Base-by-base conservation (phyloP, 345 rosid species). In the Geranium brycei region DNA sequence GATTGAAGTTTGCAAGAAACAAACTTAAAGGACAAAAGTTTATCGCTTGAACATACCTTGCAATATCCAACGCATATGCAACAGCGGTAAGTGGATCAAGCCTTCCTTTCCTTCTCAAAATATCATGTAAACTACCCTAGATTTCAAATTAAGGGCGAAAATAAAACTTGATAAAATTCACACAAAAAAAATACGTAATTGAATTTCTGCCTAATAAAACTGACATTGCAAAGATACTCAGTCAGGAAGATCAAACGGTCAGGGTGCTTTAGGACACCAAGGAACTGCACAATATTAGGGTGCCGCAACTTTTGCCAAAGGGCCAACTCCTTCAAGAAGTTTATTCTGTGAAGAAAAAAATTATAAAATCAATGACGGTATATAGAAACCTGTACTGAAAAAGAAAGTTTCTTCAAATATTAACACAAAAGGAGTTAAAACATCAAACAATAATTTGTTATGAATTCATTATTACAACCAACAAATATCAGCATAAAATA, bases 231-330 rank as follows among this genome's bases (percentile, higher is more conserved):
- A 38, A 85, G 87, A 73, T 81, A 85, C 71, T 85, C 90, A 0
- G 84, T 80, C 16, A 85, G 81, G 71, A 85, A 85, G 67, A 85
- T 79, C 65, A 82, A 74, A 31, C 82, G 85, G 57, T 79, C 82
- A 30, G 81, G 68, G 65, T 74, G 76, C 77, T 80, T 85, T 19
- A 85, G 68, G 64, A 82, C 87, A 56, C 90, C 90, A 55, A 85
- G 82, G 80, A 85, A 85, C 75, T 85, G 87, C 67, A 82, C 87
- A 56, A 85, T 85, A 69, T 85, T 85, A 28, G 90, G 90, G 69
- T 82, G 90, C 62, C 85, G 81, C 72, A 85, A 68, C 79, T 58
- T 79, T 65, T 85, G 84, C 91, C 87, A 82, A 66, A 85, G 65
- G 58, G 77, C 84, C 70, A 85, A 62, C 76, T 82, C 87, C 77